Conservation (phyloP, 805 yeast species). For the Schwanniomyces yamadae region DNA sequence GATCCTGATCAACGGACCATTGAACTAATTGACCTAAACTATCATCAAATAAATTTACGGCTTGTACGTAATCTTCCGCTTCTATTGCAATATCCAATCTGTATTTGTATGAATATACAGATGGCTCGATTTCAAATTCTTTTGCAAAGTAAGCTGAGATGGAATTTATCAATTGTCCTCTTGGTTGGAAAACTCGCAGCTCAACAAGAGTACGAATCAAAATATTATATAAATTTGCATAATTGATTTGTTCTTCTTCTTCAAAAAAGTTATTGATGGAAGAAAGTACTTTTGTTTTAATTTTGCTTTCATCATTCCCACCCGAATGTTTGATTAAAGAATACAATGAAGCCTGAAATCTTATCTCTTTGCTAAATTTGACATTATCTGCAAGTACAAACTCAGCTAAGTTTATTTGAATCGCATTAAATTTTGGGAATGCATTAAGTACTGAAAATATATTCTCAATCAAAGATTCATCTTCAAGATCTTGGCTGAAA, state of each 20-base stretch:
- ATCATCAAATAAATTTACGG: conserved; percentile 30
- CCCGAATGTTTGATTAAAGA: conserved; percentile 3
- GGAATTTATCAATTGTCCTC: conserved; percentile 17
- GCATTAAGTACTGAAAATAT: conserved; percentile 15
- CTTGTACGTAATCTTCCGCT: conserved; percentile 17
- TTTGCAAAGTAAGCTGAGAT: conserved; percentile 14
- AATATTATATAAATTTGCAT: conserved; percentile 14
- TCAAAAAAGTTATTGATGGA: conserved; percentile 1
- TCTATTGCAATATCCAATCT: conserved; percentile 28
- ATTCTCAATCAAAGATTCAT: conserved; percentile 21
- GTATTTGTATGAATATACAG: conserved; percentile 24
- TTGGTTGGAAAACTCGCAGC: conserved; percentile 13
- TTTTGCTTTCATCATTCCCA: conserved; percentile 1
- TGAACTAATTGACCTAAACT: conserved; percentile 21
- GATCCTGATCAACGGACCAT: conserved; percentile 27
- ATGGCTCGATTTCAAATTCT: conserved; percentile 11
- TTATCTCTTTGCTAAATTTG: conserved; percentile 19
- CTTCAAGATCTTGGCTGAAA: conserved; percentile 20
- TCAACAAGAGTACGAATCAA: conserved; percentile 17
- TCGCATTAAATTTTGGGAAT: background rate
- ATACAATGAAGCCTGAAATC: conserved; percentile 19
- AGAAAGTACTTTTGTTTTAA: conserved; percentile 2
- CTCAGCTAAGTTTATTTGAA: conserved; percentile 12
- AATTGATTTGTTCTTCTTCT: conserved; percentile 9
- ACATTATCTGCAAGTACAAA: conserved; percentile 20